phyloP scores from a whole-genome alignment of 345 rosid species.

The Citrus mangshanensis region DNA sequence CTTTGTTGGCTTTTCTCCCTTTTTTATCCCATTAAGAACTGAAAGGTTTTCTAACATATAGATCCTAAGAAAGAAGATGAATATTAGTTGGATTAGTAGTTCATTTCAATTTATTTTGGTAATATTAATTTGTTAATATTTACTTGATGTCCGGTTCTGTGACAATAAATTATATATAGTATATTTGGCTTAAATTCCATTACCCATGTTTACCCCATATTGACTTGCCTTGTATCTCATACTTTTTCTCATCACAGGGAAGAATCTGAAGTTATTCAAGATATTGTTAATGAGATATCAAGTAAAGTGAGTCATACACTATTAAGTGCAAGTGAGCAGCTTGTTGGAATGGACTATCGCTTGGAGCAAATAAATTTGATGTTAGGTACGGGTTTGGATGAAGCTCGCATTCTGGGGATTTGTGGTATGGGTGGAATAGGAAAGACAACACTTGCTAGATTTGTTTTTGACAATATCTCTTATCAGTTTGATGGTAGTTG shows the following conservation, averaged over 20 bases:
- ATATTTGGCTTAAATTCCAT: neutral
- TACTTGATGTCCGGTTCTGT: neutral
- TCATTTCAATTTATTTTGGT: neutral
- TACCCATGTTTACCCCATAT: no score
- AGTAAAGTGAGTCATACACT: neutral
- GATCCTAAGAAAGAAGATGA: no score
- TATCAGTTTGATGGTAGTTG: neutral
- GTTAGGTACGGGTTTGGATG: neutral
- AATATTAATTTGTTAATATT: neutral
- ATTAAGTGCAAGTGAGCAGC: neutral
- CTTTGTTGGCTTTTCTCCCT: no score
- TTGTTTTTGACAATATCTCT: slow-evolving; percentile 13
- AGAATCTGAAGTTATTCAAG: slow-evolving; percentile 6
- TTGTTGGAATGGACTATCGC: slow-evolving; percentile 3
- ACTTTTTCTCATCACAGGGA: neutral
- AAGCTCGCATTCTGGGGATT: slow-evolving; percentile 9
- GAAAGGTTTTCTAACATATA: no score
- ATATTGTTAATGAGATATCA: neutral
- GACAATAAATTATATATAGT: neutral
- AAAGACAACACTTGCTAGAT: slow-evolving; percentile 20
- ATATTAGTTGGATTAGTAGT: neutral
- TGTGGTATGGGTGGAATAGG: slow-evolving; percentile 22
- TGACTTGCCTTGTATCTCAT: neutral
- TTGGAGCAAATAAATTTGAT: neutral
- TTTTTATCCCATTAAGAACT: no score